phyloP scores from a whole-genome alignment of 2,329 filamentous ascomycete genomes.

The Fusarium fracticaudum region DNA sequence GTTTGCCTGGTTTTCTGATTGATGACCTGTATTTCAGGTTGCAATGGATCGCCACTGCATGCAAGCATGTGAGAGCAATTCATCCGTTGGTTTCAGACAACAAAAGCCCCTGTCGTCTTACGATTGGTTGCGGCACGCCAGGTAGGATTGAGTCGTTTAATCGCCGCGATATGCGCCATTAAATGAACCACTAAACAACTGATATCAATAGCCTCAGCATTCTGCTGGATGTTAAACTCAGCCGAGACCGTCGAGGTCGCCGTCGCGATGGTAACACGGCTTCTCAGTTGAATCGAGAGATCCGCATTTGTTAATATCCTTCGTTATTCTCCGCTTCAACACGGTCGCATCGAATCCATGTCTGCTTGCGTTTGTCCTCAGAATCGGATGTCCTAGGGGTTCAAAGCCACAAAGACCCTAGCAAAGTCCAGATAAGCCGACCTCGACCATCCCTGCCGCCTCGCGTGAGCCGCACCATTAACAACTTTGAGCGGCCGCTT shows the following conservation, averaged over 20 bases:
- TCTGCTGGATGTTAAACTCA: background rate
- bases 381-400: conserved; percentile 14
- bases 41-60: conserved; percentile 24
- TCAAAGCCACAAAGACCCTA: conserved; percentile 28
- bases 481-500: background rate
- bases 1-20: background rate
- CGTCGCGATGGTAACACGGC: background rate
- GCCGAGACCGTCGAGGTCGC: background rate
- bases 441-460: conserved; percentile 2
- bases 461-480: conserved; percentile 13
- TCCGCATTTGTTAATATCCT: background rate
- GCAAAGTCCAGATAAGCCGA: conserved; percentile 28
- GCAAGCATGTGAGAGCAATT: conserved; percentile 21
- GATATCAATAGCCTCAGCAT: background rate
- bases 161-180: conserved; percentile 31
- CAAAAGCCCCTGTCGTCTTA: background rate
- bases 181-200: conserved; percentile 10
- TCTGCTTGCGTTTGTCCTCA: conserved; percentile 24
- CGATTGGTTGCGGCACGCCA: conserved; percentile 23
- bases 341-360: background rate
- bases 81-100: conserved; percentile 25
- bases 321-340: background rate
- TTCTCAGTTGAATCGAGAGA: background rate
- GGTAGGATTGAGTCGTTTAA: conserved; percentile 20
- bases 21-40: background rate